Evolutionary conservation across 352 stramenopile species (phyloP), one percentile per base, ranked within the genome.

Genomic region (Phytophthora megakarya): DNA sequence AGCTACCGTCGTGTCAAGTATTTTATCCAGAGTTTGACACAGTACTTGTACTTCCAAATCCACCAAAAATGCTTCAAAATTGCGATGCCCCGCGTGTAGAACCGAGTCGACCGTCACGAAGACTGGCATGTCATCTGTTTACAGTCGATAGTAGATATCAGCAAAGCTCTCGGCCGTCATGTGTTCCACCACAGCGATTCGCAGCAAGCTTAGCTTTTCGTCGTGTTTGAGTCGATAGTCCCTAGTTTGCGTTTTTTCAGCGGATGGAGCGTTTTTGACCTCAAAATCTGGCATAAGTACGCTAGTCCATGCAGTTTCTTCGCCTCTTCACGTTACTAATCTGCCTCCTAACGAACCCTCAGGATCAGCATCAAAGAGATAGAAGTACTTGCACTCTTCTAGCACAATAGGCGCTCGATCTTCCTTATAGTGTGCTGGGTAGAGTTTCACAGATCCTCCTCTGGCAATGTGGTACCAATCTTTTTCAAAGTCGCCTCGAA

Each of bases 61-160:
- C 13, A 67, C 37, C 3, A 79, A 30, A 45, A 75, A 68, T 12
- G 53, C 53, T 18, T 80, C 72, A 16, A 80, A 80, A 23, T 60
- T 73, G 30, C 69, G 65, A 28, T 80, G 72, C 72, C 68, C 77
- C 16, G 67, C 72, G 37, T 79, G 72, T 22, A 79, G 49, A n/a
- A 79, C 43, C 18, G 63, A 72, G 52, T 80, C 64, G 4, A 59
- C 33, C 9, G 72, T 76, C 45, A 80, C 59, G 37, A 65, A 79
- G 30, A 75, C 57, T 1, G 71, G 67, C 53, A 79, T 52, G 33
- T 75, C 64, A 45, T 80, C 59, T 9, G 58, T 57, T 35, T 75
- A 77, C 21, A 80, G 50, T 6, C 32, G 26, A 39, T 76, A 74
- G 46, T 75, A 72, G 11, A 70, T 49, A 10, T 72, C 55, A 0